Conservation (phyloP, 805 yeast genomes). For the Kluyveromyces dobzhanskii region DNA sequence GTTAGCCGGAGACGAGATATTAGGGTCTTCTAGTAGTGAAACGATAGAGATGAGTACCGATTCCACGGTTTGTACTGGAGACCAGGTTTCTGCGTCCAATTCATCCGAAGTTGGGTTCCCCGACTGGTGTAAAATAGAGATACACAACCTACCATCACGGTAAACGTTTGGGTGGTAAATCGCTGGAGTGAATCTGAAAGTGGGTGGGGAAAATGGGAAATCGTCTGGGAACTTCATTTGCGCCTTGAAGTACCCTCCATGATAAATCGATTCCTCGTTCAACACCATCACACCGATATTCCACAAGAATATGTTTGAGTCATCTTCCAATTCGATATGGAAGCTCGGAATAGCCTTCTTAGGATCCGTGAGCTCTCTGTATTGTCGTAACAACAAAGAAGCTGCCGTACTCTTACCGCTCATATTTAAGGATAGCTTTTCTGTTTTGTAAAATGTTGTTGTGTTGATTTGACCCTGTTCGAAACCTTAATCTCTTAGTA, state of each 20-base stretch:
- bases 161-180: slow-evolving; percentile 94
- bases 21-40: slow-evolving; percentile 88
- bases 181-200: slow-evolving; percentile 85
- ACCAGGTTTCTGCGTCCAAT: slow-evolving; percentile 91
- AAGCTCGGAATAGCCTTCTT: slow-evolving; percentile 67
- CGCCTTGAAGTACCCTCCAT: slow-evolving; percentile 91
- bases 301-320: slow-evolving; percentile 54
- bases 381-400: slow-evolving; percentile 85
- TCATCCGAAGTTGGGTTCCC: slow-evolving; percentile 89
- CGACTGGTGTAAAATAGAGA: slow-evolving; percentile 83
- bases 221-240: slow-evolving; percentile 89
- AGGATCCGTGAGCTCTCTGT: slow-evolving; percentile 87
- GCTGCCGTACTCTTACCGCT: slow-evolving; percentile 53
- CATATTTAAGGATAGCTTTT: slow-evolving; percentile 10
- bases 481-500: no score
- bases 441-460: no score
- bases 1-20: slow-evolving; percentile 88
- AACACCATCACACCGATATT: slow-evolving; percentile 89
- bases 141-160: slow-evolving; percentile 87
- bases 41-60: slow-evolving; percentile 83
- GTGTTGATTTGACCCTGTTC: no score
- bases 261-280: slow-evolving; percentile 80
- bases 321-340: slow-evolving; percentile 61
- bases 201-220: slow-evolving; percentile 89
- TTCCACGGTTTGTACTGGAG: slow-evolving; percentile 89